A percentile compares a stretch with the other conserved stretches of the same genome.
Evolutionary conservation across 257 asterid species (phyloP).

Genomic region (Solanum etuberosum): DNA sequence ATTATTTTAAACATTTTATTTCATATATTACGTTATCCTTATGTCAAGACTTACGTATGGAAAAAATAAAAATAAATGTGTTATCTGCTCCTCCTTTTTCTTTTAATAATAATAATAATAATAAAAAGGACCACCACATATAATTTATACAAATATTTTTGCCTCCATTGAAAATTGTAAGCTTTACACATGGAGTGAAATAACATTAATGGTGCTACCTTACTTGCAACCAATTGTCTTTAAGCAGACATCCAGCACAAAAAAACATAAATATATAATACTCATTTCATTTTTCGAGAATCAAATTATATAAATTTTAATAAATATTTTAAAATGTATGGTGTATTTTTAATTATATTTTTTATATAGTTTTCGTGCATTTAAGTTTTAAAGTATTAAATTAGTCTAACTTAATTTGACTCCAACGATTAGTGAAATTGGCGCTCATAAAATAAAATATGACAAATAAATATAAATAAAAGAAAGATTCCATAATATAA

Average conservation of each 20-base stretch:
- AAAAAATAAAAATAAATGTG: background rate
- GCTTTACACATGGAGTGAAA: background rate
- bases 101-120: too few relatives aligned
- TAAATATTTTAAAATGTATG: too few relatives aligned
- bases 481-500: background rate
- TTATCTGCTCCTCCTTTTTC: background rate
- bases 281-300: too few relatives aligned
- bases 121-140: background rate
- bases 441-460: background rate
- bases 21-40: background rate
- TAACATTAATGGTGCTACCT: background rate
- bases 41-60: background rate
- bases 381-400: too few relatives aligned
- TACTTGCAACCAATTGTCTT: background rate
- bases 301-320: too few relatives aligned
- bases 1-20: background rate
- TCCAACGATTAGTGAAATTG: background rate
- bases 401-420: too few relatives aligned
- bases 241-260: background rate
- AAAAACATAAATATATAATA: too few relatives aligned
- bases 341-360: too few relatives aligned
- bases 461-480: too few relatives aligned
- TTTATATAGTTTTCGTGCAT: too few relatives aligned
- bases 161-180: background rate
- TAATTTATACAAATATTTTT: background rate